Conservation (phyloP, 163 green algal species). For the Coccomyxa subellipsoidea region DNA sequence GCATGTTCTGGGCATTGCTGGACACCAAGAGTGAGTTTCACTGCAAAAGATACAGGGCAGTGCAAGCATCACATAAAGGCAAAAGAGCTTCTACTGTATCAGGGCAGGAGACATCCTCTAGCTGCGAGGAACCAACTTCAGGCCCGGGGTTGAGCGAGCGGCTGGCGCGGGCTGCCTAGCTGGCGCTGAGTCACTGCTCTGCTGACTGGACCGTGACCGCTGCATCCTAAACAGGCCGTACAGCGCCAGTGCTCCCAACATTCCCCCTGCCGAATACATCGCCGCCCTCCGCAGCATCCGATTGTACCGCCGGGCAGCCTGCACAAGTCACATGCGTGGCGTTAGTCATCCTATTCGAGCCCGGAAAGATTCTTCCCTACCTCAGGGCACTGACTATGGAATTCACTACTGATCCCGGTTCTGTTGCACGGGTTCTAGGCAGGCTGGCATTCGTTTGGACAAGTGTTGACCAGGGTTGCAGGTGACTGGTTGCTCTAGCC, state of each 20-base stretch:
- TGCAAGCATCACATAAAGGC: too few species aligned
- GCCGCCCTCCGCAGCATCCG: constrained; percentile 30
- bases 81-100: too few species aligned
- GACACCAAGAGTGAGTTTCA: too few species aligned
- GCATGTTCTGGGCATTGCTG: too few species aligned
- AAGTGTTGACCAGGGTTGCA: too few species aligned
- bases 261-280: constrained; percentile 25
- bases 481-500: too few species aligned
- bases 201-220: neutral
- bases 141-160: neutral
- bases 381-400: neutral
- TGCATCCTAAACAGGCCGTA: constrained; percentile 21
- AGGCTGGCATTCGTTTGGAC: too few species aligned
- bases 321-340: neutral
- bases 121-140: neutral
- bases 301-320: constrained; percentile 33
- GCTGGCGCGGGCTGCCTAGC: too few species aligned
- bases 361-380: neutral
- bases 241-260: constrained; percentile 9
- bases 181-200: neutral
- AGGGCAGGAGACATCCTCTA: too few species aligned
- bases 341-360: neutral
- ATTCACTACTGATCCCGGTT: neutral
- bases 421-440: too few species aligned
- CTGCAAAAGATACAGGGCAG: too few species aligned